phyloP scores from a whole-genome alignment of 2,329 filamentous ascomycete genomes.

The Trichoderma afroharzianum region DNA sequence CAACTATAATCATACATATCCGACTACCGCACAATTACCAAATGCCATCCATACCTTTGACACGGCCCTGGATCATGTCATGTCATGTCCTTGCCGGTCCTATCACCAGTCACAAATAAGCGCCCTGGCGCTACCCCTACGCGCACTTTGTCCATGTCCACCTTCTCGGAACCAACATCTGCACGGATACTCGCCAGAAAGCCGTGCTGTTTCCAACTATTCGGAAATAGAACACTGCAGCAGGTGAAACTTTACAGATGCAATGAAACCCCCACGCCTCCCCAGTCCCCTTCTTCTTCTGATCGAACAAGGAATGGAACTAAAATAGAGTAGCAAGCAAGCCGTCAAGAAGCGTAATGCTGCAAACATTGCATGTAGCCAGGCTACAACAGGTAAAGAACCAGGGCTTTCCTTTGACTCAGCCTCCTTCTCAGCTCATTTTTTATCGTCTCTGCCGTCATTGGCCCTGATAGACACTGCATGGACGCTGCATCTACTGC shows the following conservation, averaged over 20 bases:
- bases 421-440: constrained; percentile 6
- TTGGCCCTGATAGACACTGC: background rate
- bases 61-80: background rate
- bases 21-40: background rate
- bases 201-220: background rate
- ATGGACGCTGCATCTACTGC: background rate
- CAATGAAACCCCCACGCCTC: background rate
- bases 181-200: background rate
- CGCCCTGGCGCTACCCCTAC: background rate
- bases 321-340: background rate
- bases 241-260: background rate
- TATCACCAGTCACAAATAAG: constrained; percentile 5
- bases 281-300: background rate
- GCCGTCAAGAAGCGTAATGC: background rate
- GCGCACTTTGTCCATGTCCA: background rate
- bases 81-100: background rate
- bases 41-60: background rate
- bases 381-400: background rate
- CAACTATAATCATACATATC: background rate
- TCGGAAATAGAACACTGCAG: background rate
- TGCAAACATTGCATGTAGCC: background rate
- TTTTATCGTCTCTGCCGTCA: background rate
- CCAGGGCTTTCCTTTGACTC: background rate
- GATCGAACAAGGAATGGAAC: background rate
- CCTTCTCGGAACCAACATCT: background rate